These are phyloP conservation scores for Neoboletus brunneissimus DNA, from an alignment of 768 basidiomycete genomes.

Conservation along the genomic window DNA sequence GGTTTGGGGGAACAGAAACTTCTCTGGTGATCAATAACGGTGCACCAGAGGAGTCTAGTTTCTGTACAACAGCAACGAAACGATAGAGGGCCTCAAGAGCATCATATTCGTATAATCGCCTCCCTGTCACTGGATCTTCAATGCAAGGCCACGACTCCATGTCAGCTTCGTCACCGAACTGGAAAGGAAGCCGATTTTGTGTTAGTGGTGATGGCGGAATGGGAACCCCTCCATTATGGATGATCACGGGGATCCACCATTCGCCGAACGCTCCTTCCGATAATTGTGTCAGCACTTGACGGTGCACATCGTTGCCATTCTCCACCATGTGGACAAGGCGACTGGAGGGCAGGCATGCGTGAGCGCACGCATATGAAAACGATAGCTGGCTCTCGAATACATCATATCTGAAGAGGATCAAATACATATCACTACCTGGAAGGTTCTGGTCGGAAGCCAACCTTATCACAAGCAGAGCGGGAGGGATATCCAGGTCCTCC, in stretches of 20 bases:
- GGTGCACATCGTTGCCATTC: constrained; percentile 53
- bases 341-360: constrained; percentile 45
- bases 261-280: constrained; percentile 41
- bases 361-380: constrained; percentile 52
- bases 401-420: constrained; percentile 35
- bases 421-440: neutral
- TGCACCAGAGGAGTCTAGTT: neutral
- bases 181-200: constrained; percentile 41
- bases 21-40: constrained; percentile 27
- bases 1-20: constrained; percentile 17
- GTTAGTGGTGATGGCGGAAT: constrained; percentile 45
- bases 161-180: constrained; percentile 43
- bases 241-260: constrained; percentile 51
- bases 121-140: constrained; percentile 60
- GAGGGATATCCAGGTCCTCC: constrained; percentile 60
- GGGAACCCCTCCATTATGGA: constrained; percentile 32
- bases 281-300: constrained; percentile 46
- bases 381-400: constrained; percentile 58
- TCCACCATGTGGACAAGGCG: constrained; percentile 65
- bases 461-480: constrained; percentile 60
- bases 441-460: constrained; percentile 28
- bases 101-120: constrained; percentile 56
- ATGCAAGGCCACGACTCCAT: constrained; percentile 38
- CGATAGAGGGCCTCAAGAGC: constrained; percentile 57
- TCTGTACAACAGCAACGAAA: constrained; percentile 35